Conservation (phyloP, 1,139 yeast species). For the Pichia sp. region DNA sequence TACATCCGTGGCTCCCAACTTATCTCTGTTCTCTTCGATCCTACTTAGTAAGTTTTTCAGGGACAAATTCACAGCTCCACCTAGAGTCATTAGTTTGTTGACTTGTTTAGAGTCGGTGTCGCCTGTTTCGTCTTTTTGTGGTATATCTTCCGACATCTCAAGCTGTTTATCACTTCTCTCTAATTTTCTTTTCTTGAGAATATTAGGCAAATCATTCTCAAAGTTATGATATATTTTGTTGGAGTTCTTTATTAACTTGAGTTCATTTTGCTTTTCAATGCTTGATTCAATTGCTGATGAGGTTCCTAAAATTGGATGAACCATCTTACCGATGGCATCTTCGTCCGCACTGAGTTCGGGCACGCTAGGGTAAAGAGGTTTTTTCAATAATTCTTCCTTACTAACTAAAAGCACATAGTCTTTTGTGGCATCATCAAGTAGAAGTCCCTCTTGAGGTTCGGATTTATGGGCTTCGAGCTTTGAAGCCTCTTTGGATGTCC, state of each 20-base stretch:
- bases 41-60: constrained; percentile 74
- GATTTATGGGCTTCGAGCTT: constrained; percentile 4
- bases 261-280: constrained; percentile 33
- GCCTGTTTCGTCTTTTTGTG: constrained; percentile 17
- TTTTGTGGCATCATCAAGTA: constrained; percentile 9
- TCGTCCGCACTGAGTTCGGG: constrained; percentile 26
- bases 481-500: background rate
- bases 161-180: constrained; percentile 77
- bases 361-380: constrained; percentile 29
- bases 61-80: constrained; percentile 76
- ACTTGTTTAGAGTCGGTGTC: constrained; percentile 24
- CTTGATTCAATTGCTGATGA: constrained; percentile 32
- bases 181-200: constrained; percentile 68
- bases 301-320: constrained; percentile 34
- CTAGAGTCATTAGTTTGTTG: constrained; percentile 48
- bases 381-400: constrained; percentile 17
- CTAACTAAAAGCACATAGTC: constrained; percentile 12
- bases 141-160: constrained; percentile 36
- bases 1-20: constrained; percentile 69
- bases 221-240: constrained; percentile 74
- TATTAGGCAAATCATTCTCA: constrained; percentile 77
- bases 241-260: constrained; percentile 41
- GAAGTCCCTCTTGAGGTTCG: constrained; percentile 17
- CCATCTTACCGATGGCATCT: constrained; percentile 31
- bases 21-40: constrained; percentile 75